Evolutionary conservation across 2,329 filamentous ascomycete species (phyloP).

Genomic region (Alternaria incomplexa): DNA sequence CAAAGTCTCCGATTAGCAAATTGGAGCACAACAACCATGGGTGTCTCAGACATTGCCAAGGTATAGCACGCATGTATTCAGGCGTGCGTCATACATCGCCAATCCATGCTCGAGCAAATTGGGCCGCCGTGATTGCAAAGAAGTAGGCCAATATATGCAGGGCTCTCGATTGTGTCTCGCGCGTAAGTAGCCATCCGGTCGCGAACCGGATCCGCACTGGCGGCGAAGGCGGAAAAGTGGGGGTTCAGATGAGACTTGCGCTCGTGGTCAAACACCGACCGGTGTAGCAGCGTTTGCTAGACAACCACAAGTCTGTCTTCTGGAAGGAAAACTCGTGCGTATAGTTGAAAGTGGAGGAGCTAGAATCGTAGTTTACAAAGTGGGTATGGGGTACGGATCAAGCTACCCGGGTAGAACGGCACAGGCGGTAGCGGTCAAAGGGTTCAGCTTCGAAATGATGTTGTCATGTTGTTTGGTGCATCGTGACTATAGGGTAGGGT

Average conservation of each 20-base stretch:
- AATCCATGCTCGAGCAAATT: neutral
- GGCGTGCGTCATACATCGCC: neutral
- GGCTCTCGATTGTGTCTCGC: neutral
- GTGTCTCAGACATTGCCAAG: neutral
- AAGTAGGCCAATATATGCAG: slow-evolving; percentile 4
- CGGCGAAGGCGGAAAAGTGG: slow-evolving; percentile 6
- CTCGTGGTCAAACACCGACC: slow-evolving; percentile 4
- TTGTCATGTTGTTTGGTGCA: neutral
- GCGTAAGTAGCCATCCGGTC: neutral
- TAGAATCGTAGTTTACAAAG: neutral
- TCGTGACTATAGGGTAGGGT: neutral
- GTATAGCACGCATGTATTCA: neutral
- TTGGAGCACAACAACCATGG: neutral
- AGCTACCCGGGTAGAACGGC: slow-evolving; percentile 3
- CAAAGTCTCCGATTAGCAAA: neutral
- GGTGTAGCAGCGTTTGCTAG: neutral
- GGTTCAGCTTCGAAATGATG: neutral
- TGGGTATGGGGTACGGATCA: slow-evolving; percentile 6
- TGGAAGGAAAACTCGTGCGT: neutral
- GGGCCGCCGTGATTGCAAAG: neutral
- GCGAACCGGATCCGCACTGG: slow-evolving; percentile 15
- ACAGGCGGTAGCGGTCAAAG: neutral
- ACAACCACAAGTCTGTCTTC: neutral
- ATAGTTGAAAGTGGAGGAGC: neutral
- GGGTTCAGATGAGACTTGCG: neutral